These are phyloP conservation scores for Chaetomium sp. DNA, from an alignment of 2,329 filamentous ascomycete species.

Conservation along the genomic window DNA sequence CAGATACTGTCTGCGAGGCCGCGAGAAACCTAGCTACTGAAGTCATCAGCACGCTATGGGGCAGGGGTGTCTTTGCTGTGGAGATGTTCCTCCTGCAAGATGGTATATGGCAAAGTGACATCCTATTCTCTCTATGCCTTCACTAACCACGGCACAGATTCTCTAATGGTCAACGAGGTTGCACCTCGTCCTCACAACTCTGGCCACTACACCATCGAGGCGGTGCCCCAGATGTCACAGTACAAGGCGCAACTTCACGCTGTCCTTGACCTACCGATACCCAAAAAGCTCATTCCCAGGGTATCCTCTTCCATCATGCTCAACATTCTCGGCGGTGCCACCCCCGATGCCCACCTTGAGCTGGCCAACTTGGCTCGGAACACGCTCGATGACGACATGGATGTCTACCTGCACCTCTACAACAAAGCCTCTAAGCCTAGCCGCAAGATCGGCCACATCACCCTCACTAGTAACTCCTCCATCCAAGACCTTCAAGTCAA, in stretches of 20 bases:
- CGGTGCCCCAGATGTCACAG: conserved; percentile 77
- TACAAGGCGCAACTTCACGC: conserved; percentile 85
- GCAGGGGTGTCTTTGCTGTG: conserved; percentile 90
- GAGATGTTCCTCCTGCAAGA: conserved; percentile 87
- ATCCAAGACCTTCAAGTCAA: conserved; percentile 53
- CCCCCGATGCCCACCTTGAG: conserved; percentile 52
- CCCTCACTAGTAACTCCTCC: conserved; percentile 64
- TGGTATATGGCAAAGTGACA: conserved; percentile 35
- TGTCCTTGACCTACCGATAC: conserved; percentile 60
- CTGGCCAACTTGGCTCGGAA: conserved; percentile 42
- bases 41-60: conserved; percentile 73
- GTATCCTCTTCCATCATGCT: conserved; percentile 67
- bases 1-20: conserved; percentile 50
- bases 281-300: conserved; percentile 49
- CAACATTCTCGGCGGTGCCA: conserved; percentile 69
- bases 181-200: conserved; percentile 81
- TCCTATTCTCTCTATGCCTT: not conserved
- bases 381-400: conserved; percentile 39
- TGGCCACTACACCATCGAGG: conserved; percentile 92
- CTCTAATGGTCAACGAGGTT: conserved; percentile 77
- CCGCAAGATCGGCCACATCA: conserved; percentile 94
- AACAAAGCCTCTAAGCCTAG: conserved; percentile 82
- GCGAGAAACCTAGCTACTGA: conserved; percentile 73
- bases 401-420: conserved; percentile 72
- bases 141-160: conserved; percentile 30